Evolutionary conservation across 2,329 filamentous ascomycete genomes (phyloP).

Genomic region (Mycocentrospora acerina): DNA sequence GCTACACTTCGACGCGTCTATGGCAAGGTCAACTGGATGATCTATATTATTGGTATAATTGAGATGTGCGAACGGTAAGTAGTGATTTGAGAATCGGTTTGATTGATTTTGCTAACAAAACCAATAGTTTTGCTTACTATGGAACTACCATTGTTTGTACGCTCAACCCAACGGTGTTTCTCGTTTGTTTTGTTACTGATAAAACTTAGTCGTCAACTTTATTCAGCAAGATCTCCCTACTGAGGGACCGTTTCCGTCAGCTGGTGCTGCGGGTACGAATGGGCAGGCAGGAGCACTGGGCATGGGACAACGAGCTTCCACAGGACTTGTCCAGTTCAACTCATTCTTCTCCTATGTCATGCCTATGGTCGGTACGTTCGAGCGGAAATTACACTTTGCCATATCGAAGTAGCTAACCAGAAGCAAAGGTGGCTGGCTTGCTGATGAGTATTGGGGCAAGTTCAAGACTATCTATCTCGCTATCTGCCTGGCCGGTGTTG

Average conservation of each 20-base stretch:
- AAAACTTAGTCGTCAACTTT: constrained; percentile 28
- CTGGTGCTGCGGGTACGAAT: constrained; percentile 42
- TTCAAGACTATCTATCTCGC: constrained; percentile 60
- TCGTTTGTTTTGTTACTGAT: constrained; percentile 2
- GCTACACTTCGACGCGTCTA: constrained; percentile 31
- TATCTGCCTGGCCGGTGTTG: constrained; percentile 58
- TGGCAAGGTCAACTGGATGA: constrained; percentile 33
- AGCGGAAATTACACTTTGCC: constrained; percentile 1
- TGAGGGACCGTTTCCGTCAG: constrained; percentile 51
- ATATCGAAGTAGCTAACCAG: constrained; percentile 41
- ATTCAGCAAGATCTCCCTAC: constrained; percentile 49
- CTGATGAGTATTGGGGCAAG: constrained; percentile 61
- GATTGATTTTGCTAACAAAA: too few species aligned
- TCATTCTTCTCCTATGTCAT: constrained; percentile 24
- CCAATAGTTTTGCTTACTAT: constrained; percentile 35
- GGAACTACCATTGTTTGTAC: constrained; percentile 32
- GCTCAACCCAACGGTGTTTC: not conserved
- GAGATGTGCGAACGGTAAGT: constrained; percentile 36
- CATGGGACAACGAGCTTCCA: constrained; percentile 29
- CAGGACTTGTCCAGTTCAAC: constrained; percentile 26
- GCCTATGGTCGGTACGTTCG: constrained; percentile 24
- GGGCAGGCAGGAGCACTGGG: constrained; percentile 31
- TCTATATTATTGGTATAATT: constrained; percentile 32
- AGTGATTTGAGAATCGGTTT: too few species aligned
- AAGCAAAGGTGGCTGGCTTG: constrained; percentile 57